A percentile compares a stretch with the other conserved stretches of the same genome.
phyloP scores from a whole-genome alignment of 495 filamentous ascomycete species.

The Penicillium steckii region DNA sequence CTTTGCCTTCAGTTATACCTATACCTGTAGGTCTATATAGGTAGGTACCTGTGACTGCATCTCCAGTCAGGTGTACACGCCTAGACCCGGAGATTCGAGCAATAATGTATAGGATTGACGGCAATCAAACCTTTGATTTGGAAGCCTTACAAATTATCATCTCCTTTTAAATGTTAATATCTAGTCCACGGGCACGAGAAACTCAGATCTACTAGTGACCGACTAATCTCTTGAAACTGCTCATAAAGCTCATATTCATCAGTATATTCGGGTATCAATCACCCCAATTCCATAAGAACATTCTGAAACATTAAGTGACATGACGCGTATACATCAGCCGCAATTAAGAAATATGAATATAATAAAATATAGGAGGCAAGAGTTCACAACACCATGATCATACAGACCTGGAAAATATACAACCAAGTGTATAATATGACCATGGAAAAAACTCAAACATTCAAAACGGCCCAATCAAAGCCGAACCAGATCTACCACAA shows the following conservation, averaged over 20 bases:
- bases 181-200: too few relatives aligned
- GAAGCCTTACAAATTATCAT: too few relatives aligned
- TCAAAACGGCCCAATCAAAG: conserved; percentile 15
- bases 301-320: conserved; percentile 18
- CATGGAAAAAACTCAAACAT: not conserved
- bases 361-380: conserved; percentile 3
- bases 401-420: not conserved
- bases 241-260: not conserved
- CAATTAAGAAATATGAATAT: conserved; percentile 15
- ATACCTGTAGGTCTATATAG: too few relatives aligned
- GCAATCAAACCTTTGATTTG: too few relatives aligned
- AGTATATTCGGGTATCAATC: conserved; percentile 2
- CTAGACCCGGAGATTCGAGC: too few relatives aligned
- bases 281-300: conserved; percentile 10
- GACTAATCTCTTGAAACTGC: too few relatives aligned
- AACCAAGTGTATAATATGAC: not conserved
- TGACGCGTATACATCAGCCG: conserved; percentile 17
- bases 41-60: too few relatives aligned
- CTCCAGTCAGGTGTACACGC: too few relatives aligned
- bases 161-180: too few relatives aligned
- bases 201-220: too few relatives aligned
- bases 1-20: too few relatives aligned
- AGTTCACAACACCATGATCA: not conserved
- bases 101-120: too few relatives aligned
- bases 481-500: not conserved